phyloP scores from a whole-genome alignment of 305 asterid species.

The Fraxinus sp. region DNA sequence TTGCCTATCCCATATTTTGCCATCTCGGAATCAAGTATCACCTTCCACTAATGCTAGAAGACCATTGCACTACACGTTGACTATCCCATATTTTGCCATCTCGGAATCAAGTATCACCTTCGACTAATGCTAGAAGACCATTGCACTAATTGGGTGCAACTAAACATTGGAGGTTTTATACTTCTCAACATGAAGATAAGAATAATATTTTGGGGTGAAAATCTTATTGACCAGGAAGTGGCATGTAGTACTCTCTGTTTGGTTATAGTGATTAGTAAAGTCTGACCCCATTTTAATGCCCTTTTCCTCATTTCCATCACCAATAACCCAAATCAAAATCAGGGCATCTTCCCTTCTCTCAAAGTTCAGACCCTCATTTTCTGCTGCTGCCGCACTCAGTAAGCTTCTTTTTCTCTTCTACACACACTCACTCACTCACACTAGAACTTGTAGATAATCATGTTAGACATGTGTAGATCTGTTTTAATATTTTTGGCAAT shows the following conservation, averaged over 20 bases:
- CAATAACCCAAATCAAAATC: neutral
- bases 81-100: neutral
- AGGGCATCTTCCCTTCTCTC: neutral
- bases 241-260: neutral
- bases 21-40: neutral
- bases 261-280: neutral
- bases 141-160: neutral
- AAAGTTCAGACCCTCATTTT: neutral
- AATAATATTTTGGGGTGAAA: neutral
- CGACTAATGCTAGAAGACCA: neutral
- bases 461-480: neutral
- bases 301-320: neutral
- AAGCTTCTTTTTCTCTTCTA: neutral
- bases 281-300: neutral
- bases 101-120: no score
- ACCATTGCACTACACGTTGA: neutral
- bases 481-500: neutral
- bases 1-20: neutral
- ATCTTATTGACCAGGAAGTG: neutral
- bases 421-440: neutral
- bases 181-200: neutral
- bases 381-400: neutral
- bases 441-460: neutral
- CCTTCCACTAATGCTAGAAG: neutral
- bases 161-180: neutral